Percentiles rank a stretch among this genome's conserved stretches.
Evolutionary conservation across 1,284 basidiomycete genomes (phyloP).

Genomic region (Malassezia slooffiae): DNA sequence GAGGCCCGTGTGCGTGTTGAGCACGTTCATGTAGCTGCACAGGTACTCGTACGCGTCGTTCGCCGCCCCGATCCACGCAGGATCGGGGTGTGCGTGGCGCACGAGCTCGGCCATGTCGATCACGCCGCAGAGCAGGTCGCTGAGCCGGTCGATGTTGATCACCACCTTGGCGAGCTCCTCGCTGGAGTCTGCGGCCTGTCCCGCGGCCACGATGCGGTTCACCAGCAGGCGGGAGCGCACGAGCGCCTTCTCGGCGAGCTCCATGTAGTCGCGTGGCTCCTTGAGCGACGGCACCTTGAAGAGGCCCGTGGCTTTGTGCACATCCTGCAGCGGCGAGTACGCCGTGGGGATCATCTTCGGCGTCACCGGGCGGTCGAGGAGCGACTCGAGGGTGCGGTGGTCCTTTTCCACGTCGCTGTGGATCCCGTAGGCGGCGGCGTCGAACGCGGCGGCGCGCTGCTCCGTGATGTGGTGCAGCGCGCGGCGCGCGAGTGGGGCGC

Average conservation of each 20-base stretch:
- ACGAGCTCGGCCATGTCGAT: slow-evolving; percentile 92
- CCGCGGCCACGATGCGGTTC: slow-evolving; percentile 31
- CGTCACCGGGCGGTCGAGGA: not conserved
- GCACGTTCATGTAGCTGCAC: slow-evolving; percentile 92
- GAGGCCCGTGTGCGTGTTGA: slow-evolving; percentile 87
- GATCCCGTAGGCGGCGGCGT: too few relatives aligned
- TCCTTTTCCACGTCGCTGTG: too few relatives aligned
- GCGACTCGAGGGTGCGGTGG: slow-evolving; percentile 1
- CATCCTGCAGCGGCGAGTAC: too few relatives aligned
- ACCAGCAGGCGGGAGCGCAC: slow-evolving; percentile 41
- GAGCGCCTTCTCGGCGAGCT: slow-evolving; percentile 33
- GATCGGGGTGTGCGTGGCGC: slow-evolving; percentile 81
- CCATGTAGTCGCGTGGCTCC: slow-evolving; percentile 25
- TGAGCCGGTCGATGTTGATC: slow-evolving; percentile 65
- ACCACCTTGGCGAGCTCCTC: slow-evolving; percentile 33
- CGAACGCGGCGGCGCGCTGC: too few relatives aligned
- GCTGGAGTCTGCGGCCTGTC: slow-evolving; percentile 9
- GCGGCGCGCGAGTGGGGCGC: too few relatives aligned
- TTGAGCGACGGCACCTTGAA: slow-evolving; percentile 33
- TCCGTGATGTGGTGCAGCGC: too few relatives aligned
- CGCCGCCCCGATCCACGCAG: slow-evolving; percentile 67
- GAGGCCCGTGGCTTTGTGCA: slow-evolving; percentile 23
- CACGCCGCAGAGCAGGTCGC: slow-evolving; percentile 86
- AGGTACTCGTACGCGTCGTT: slow-evolving; percentile 80
- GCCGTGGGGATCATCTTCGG: too few relatives aligned